Evolutionary conservation across 2,329 filamentous ascomycete species (phyloP).

Genomic region (Periconia macrospinosa): DNA sequence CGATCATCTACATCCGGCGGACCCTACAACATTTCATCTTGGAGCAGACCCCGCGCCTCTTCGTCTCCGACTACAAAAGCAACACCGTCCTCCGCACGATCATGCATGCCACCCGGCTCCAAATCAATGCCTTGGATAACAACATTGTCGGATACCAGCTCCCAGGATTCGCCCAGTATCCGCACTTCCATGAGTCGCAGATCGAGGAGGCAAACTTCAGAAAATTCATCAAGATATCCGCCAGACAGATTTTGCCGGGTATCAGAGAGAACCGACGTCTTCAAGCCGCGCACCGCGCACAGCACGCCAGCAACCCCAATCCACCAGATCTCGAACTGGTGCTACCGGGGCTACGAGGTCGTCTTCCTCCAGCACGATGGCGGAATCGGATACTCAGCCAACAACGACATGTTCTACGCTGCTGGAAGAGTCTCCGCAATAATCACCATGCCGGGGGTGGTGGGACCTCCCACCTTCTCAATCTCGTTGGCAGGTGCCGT

Average conservation of each 20-base stretch:
- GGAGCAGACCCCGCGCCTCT: neutral
- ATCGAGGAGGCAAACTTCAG: neutral
- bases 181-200: neutral
- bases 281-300: neutral
- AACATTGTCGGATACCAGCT: neutral
- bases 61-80: neutral
- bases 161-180: neutral
- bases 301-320: neutral
- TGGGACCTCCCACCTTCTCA: neutral
- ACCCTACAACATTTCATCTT: neutral
- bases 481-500: neutral
- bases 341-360: neutral
- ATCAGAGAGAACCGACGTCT: neutral
- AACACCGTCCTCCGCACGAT: neutral
- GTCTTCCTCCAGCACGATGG: neutral
- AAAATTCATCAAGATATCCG: neutral
- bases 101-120: neutral
- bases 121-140: neutral
- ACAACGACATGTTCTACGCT: neutral
- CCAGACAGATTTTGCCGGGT: neutral
- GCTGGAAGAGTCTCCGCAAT: neutral
- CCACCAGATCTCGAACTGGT: neutral
- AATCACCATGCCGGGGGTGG: neutral
- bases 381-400: neutral
- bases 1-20: neutral